Base-by-base conservation (phyloP, 768 basidiomycete genomes). In the Leccinum incarnatum region DNA sequence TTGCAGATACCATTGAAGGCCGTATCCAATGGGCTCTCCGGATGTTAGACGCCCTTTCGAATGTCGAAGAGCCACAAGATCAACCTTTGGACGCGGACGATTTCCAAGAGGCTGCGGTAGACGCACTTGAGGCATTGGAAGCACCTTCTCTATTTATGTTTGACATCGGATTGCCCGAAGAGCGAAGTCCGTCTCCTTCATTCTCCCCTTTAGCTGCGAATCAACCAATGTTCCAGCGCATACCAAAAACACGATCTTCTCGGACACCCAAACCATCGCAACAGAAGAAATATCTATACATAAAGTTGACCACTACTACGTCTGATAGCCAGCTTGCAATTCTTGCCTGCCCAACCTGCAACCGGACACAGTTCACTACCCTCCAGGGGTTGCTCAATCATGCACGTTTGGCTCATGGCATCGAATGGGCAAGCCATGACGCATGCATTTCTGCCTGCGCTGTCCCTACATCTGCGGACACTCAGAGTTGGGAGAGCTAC, bases 361-460 rank as follows among this genome's bases (percentile, higher is more conserved):
- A 63, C 9, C 76, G 81, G 21, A 75, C 73, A 7, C 79, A 83
- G 50, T 81, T 83, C 63, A 80, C 78, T 23, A 81, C 74, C 25
- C 72, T 83, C 7, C 81, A 83, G 58, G 81, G 81, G 12, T 72
- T 83, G 40, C 69, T 83, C 29, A 83, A 83, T 53, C 81, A 83
- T 62, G 80, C 78, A 42, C 79, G 82, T 17, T 66, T 82, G n/a
- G 71, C 76, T 9, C 81, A 83, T 58, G 69, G 74, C 14, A 68
- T 78, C 42, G 78, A 82, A 56, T 83, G 75, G 69, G 76, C 78
- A 17, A 81, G 76, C 32, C 81, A 83, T 58, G 82, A 83, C 47
- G 77, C 80, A 30, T 83, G 81, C 56, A 77, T 83, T 23, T 73
- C 74, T 51, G 74, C 72, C 40, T 81, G 78, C 36, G 81, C 79